These are phyloP conservation scores for Crithidia bombi DNA, from an alignment of 208 protist species.

Conservation along the genomic window DNA sequence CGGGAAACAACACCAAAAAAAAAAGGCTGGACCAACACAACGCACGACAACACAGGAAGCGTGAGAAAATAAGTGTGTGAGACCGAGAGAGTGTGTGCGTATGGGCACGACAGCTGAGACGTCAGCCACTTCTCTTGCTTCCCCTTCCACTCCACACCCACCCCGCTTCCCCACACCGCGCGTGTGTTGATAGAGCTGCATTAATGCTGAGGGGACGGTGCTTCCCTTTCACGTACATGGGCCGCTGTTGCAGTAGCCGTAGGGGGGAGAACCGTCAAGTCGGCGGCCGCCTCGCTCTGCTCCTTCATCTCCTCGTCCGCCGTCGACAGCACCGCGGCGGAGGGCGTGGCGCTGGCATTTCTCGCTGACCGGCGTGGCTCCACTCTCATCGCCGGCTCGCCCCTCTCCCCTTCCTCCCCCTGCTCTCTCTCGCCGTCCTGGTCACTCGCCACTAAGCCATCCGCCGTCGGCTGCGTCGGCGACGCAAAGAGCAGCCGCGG, in stretches of 20 bases:
- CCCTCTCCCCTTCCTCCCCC: conserved; percentile 1
- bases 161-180: no score
- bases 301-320: conserved; percentile 1
- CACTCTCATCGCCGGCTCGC: conserved; percentile 1
- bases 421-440: neutral
- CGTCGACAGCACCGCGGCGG: conserved; percentile 14
- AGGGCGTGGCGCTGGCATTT: neutral
- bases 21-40: no score
- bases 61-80: no score
- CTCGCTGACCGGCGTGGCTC: conserved; percentile 2
- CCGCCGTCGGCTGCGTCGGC: conserved; percentile 2
- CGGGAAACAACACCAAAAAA: no score
- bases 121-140: no score
- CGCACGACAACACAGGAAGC: no score
- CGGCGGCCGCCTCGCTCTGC: neutral
- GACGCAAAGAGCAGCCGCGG: conserved; percentile 8
- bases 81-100: no score
- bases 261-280: neutral
- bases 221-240: neutral
- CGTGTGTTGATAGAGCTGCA: no score
- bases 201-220: no score
- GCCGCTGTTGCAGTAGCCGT: neutral
- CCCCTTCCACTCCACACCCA: no score
- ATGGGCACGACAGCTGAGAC: no score
- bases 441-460: conserved; percentile 6